Conservation (phyloP, 495 filamentous ascomycete species). For the Podospora pseudopauciseta region DNA sequence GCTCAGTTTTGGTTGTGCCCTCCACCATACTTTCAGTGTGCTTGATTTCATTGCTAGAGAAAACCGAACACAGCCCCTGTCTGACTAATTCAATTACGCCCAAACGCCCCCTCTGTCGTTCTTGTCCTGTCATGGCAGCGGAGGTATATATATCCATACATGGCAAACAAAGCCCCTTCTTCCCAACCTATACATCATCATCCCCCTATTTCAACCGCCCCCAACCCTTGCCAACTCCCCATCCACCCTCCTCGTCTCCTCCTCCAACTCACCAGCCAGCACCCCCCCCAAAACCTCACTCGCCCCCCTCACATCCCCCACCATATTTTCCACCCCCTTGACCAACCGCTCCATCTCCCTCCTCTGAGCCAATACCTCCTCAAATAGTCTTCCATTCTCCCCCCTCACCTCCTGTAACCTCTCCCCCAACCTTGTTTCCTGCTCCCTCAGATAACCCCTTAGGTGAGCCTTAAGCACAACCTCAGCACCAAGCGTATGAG, state of each 20-base stretch:
- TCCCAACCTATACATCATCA: background rate
- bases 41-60: too few species aligned
- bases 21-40: background rate
- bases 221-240: slow-evolving; percentile 35
- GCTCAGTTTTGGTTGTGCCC: too few species aligned
- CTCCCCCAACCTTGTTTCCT: slow-evolving; percentile 56
- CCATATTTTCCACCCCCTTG: slow-evolving; percentile 58
- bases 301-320: slow-evolving; percentile 67
- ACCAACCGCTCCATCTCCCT: slow-evolving; percentile 69
- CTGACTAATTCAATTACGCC: background rate
- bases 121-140: background rate
- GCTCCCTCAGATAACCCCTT: slow-evolving; percentile 58
- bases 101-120: background rate
- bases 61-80: too few species aligned
- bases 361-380: slow-evolving; percentile 62
- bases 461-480: slow-evolving; percentile 68
- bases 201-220: background rate
- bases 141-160: background rate
- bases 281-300: slow-evolving; percentile 45
- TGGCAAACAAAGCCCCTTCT: background rate
- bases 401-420: slow-evolving; percentile 58
- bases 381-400: slow-evolving; percentile 61
- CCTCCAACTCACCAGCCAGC: slow-evolving; percentile 42
- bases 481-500: slow-evolving; percentile 70
- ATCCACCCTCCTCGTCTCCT: slow-evolving; percentile 48